Conservation (phyloP, 1,284 basidiomycete species). For the Athelia sp. region DNA sequence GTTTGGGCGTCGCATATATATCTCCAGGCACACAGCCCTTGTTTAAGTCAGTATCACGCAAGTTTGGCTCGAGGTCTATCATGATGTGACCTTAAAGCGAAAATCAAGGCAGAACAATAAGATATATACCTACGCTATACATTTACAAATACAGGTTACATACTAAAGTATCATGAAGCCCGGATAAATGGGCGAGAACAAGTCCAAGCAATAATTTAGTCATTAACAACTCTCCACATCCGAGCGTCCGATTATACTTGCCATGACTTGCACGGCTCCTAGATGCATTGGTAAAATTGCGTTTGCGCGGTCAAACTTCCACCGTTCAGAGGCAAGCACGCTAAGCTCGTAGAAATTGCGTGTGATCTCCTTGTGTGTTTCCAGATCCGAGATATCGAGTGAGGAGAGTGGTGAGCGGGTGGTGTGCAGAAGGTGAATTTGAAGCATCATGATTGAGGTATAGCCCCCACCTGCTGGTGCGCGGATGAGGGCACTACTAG, state of each 20-base stretch:
- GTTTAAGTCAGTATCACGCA: too few species aligned
- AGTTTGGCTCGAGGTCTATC: too few species aligned
- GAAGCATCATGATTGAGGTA: conserved; percentile 45
- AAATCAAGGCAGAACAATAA: too few species aligned
- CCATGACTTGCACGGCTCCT: conserved; percentile 59
- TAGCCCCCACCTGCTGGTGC: conserved; percentile 36
- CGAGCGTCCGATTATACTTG: not conserved
- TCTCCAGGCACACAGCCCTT: too few species aligned
- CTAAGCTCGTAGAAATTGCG: conserved; percentile 63
- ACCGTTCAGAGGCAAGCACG: conserved; percentile 49
- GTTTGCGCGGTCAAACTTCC: conserved; percentile 37
- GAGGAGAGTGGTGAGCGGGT: conserved; percentile 35
- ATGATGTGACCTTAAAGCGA: too few species aligned
- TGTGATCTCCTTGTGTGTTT: conserved; percentile 54
- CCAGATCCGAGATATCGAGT: conserved; percentile 27
- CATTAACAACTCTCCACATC: not conserved
- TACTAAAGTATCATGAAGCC: too few species aligned
- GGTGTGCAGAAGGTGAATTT: conserved; percentile 56
- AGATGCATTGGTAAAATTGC: conserved; percentile 62
- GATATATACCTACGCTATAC: too few species aligned
- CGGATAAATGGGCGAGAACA: too few species aligned
- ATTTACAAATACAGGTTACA: too few species aligned
- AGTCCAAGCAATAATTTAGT: too few species aligned
- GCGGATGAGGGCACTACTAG: conserved; percentile 41
- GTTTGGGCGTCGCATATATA: too few species aligned